Percentiles rank a stretch among this genome's conserved stretches.
Evolutionary conservation across 2,329 filamentous ascomycete species (phyloP).

Genomic region (Proliferodiscus dingleyae): DNA sequence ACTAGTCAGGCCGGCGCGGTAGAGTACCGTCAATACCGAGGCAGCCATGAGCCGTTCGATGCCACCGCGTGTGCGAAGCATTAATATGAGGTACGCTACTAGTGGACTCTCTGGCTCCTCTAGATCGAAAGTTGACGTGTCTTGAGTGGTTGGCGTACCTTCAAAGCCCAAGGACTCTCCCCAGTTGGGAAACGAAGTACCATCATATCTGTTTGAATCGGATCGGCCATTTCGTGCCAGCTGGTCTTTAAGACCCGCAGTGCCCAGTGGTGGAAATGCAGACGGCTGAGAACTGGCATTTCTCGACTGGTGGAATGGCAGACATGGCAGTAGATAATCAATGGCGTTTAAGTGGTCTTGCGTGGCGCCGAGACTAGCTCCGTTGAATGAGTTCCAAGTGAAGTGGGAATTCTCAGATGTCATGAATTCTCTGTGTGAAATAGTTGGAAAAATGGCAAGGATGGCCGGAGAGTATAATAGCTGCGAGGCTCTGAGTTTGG

Average conservation of each 20-base stretch:
- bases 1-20: constrained; percentile 61
- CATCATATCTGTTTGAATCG: constrained; percentile 16
- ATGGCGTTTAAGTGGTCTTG: constrained; percentile 48
- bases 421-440: constrained; percentile 44
- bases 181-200: constrained; percentile 17
- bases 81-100: constrained; percentile 66
- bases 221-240: constrained; percentile 24
- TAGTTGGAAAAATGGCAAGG: constrained; percentile 60
- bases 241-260: constrained; percentile 37
- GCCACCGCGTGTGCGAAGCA: constrained; percentile 53
- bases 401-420: constrained; percentile 43
- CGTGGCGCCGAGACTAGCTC: constrained; percentile 40
- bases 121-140: constrained; percentile 32
- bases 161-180: constrained; percentile 16
- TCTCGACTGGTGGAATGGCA: constrained; percentile 41
- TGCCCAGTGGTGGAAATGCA: constrained; percentile 51
- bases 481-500: constrained; percentile 70
- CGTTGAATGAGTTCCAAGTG: constrained; percentile 49
- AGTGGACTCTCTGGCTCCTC: constrained; percentile 66
- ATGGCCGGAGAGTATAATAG: constrained; percentile 65
- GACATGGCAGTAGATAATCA: constrained; percentile 58
- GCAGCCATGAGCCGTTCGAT: constrained; percentile 63
- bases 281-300: constrained; percentile 33
- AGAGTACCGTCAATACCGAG: constrained; percentile 63
- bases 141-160: constrained; percentile 11